Evolutionary conservation across 768 basidiomycete genomes (phyloP), one percentile per base, ranked within the genome.

Genomic region (Crucibulum laeve): DNA sequence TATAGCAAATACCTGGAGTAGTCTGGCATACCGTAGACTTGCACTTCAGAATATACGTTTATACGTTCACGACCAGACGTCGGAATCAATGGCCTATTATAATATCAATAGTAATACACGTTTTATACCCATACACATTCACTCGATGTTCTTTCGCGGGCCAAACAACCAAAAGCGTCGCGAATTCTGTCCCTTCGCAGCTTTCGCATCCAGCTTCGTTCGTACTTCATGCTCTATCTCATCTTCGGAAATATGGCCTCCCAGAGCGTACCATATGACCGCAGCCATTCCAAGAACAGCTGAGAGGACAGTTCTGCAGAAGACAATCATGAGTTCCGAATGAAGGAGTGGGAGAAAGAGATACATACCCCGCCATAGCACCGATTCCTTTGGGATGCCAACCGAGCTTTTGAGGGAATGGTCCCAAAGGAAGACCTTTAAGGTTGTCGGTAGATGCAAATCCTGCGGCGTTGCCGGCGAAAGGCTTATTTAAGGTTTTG

Each of bases 381-480:
- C 76, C 74, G 42, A 89, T 85, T 13, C 84, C 89, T 59, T 70
- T 82, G 22, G 80, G 66, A 50, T 71, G 75, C 87, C 87, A 91
- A 1, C 88, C 87, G 34, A 81, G 56, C 28, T 70, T 69, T 59
- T 91, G 87, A 13, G 69, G 79, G 73, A 64, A 92, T 4, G 92
- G 91, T 2, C 87, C 88, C 18, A 76, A 51, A 10, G 65, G 67
- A 19, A 87, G 62, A 10, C 91, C 84, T 25, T 60, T 49, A 51
- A 94, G 72, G 55, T 96, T 85, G 6, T 80, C 80, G 11, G 79
- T 63, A 17, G 79, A 81, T 2, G 74, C 74, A 50, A 79, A 73
- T 0, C 95, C 95, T 10, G 89, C 95, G 1, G 91, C 92, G 61
- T 99, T 99, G 8, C 95, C 95, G 1, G 76, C 76, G 3, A 64